Base-by-base conservation (phyloP, 257 asterid genomes). In the Jacaranda mimosifolia region DNA sequence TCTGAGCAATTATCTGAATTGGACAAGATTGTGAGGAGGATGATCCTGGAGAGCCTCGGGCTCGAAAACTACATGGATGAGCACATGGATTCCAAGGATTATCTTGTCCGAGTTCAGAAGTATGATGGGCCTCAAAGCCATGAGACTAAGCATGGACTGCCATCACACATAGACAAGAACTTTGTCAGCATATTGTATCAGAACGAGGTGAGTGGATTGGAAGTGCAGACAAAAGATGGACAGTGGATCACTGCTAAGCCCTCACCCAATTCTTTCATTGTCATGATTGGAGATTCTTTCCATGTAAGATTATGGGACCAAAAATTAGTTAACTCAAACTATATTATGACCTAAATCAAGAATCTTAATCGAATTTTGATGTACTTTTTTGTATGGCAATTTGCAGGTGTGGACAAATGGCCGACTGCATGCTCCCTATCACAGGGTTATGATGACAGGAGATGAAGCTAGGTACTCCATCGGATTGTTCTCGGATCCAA, bases 321-420 rank as follows among this genome's bases (percentile, higher is more conserved):
- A 9, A 48, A 1, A 48, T 48, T 6, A 3, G 3, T 4, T 32
- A 0, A 52, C 0, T 5, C 9, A 15, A 56, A 18, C 4, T 12
- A 17, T 18, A 17, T 15, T 15, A 13, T 36, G 12, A 7, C 36
- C 13, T 56, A 1, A 17, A 17, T 6, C 11, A 7, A 17, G 13
- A 19, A 17, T 17, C 32, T 52, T 48, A 11, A 48, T 9, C 9
- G 15, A 9, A 12, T 9, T 48, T 5, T 42, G 2, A 42, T 8
- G 9, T 42, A 0, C 0, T 4, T 42, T 48, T 48, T 7, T 48
- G 3, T 0, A 9, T 48, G 55, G 11, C 6, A 13, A 26, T 55
- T 66, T 75, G 68, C 63, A 91, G 94, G 96, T 94, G 7, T 91
- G 97, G 94, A 85, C 89, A 1, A 91, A 91, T 14, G 97, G 97